Base-by-base conservation (phyloP, 495 filamentous ascomycete species). In the Tuber microsphaerosporum region DNA sequence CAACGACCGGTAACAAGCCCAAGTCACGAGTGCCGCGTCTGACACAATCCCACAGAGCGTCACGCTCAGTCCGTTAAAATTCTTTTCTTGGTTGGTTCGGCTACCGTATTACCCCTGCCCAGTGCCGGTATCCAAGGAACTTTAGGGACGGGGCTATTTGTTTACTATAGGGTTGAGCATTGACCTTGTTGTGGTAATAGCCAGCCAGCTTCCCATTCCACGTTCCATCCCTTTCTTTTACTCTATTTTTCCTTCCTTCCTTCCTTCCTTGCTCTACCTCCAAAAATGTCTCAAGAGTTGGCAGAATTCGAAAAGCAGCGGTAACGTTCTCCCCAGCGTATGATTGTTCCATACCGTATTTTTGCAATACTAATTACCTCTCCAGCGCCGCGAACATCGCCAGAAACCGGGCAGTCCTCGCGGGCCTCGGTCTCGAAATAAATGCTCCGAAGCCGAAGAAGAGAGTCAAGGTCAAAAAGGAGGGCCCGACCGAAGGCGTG, bases 381-480 rank as follows among this genome's bases (percentile, higher is more conserved):
- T 71, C 26, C 42, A 81, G 79, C 19, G 79, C 77, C 17, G 75
- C 69, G 17, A 82, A 79, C 44, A 79, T 79, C 69, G 73, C 69
- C 12, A 61, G 37, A n/a, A 81, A 82, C 42, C 45, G 34, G 44
- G 73, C 71, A 1, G 71, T 78, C 48, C 74, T 81, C 20, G 78
- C 78, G 2, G 44, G 70, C 37, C 48, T 81, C 9, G 79, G 79
- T 20, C 56, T 81, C 69, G 79, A 81, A 39, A 71, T 65, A 44
- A 79, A 79, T 26, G 71, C 31, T 4, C 22, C 73, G 42, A 77
- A 43, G 44, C 65, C 8, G 3, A 39, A 1, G 22, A 61, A 20
- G 9, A n/a, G 9, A 73, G 70, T 34, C 70, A 81, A 65, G 56
- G 56, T 65, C 70, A 74, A 19, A 81, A 76, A 43, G 56, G 41